phyloP scores from a whole-genome alignment of 2,329 filamentous ascomycete genomes.

The Scytalidium lignicola region DNA sequence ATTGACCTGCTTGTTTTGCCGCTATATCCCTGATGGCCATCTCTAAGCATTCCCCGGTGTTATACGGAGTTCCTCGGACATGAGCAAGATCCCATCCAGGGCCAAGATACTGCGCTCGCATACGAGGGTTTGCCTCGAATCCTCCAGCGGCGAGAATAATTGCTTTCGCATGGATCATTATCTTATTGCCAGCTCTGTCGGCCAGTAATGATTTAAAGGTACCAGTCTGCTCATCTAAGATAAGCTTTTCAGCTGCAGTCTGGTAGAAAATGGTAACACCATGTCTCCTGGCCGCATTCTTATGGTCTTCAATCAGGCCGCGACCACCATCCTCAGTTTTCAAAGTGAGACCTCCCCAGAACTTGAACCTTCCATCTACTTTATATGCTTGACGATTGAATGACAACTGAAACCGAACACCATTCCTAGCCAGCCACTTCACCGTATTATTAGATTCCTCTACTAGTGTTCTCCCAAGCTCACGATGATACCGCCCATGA shows the following conservation, averaged over 20 bases:
- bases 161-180: slow-evolving; percentile 30
- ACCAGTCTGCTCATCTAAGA: slow-evolving; percentile 26
- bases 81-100: slow-evolving; percentile 57
- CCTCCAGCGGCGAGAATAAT: slow-evolving; percentile 56
- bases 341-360: slow-evolving; percentile 62
- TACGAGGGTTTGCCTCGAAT: slow-evolving; percentile 55
- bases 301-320: slow-evolving; percentile 48
- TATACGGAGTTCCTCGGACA: slow-evolving; percentile 60
- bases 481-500: slow-evolving; percentile 44
- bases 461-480: slow-evolving; percentile 44
- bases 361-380: slow-evolving; percentile 54
- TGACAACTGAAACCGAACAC: slow-evolving; percentile 52
- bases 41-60: slow-evolving; percentile 53
- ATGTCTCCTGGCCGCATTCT: slow-evolving; percentile 34
- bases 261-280: slow-evolving; percentile 42
- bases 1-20: slow-evolving; percentile 52
- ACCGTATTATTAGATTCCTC: slow-evolving; percentile 44
- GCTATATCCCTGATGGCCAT: slow-evolving; percentile 45
- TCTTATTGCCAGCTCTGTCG: slow-evolving; percentile 13
- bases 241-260: slow-evolving; percentile 38
- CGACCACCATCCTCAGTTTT: slow-evolving; percentile 56
- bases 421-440: slow-evolving; percentile 50
- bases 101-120: slow-evolving; percentile 49
- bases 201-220: slow-evolving; percentile 29
- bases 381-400: slow-evolving; percentile 64